Percentiles rank a stretch among this genome's conserved stretches.
Conservation (phyloP, 805 yeast genomes). For the Zygoascus bituminiphila region DNA sequence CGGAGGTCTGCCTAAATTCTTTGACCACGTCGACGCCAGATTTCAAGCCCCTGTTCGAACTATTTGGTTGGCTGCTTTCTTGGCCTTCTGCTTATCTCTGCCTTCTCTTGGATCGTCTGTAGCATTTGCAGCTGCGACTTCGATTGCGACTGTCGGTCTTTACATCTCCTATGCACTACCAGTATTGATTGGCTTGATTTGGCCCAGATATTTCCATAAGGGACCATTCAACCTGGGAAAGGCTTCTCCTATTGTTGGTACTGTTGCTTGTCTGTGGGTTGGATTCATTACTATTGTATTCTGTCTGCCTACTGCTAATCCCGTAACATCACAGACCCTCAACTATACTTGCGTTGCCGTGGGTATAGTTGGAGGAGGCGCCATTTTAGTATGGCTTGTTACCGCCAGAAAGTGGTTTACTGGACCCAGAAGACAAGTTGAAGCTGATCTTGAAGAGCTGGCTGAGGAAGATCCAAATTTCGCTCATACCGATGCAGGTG, state of each 20-base stretch:
- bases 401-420: conserved; percentile 47
- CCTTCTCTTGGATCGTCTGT: conserved; percentile 48
- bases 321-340: conserved; percentile 39
- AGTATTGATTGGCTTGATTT: conserved; percentile 42
- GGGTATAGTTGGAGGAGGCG: conserved; percentile 51
- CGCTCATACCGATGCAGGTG: background rate
- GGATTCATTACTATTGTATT: conserved; percentile 45
- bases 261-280: conserved; percentile 45
- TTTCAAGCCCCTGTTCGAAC: conserved; percentile 59
- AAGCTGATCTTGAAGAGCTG: background rate
- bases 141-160: conserved; percentile 54
- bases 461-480: conserved; percentile 1
- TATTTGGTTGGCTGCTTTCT: conserved; percentile 41
- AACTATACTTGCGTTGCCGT: conserved; percentile 63
- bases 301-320: conserved; percentile 47
- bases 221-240: conserved; percentile 61
- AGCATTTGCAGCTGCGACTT: conserved; percentile 66
- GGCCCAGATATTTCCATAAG: conserved; percentile 45
- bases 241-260: conserved; percentile 37
- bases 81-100: conserved; percentile 45
- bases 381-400: conserved; percentile 42
- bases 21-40: conserved; percentile 49
- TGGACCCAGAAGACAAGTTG: conserved; percentile 39
- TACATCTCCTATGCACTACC: conserved; percentile 58
- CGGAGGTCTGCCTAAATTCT: conserved; percentile 56